Base-by-base conservation (phyloP, 306 rosid species). In the Acacia acuminata region DNA sequence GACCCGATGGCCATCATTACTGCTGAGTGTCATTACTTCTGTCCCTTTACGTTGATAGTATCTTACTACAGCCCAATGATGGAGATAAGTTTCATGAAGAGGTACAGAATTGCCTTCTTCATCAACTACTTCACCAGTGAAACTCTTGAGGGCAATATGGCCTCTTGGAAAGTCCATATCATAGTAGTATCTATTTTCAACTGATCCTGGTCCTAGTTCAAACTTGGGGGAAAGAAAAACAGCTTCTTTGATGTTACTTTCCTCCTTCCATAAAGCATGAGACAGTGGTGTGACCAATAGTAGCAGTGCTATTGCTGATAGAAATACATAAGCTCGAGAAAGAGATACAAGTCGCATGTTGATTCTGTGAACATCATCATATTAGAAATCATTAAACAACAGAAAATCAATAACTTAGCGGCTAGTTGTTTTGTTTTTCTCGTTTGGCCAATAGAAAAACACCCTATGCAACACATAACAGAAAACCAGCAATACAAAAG, bases 51-150 rank as follows among this genome's bases (percentile, higher is more conserved):
- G 77, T 43, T 73, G 74, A 55, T 76, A 24, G 75, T 78, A 91
- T 71, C 84, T 79, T 4, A 0, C 30, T 38, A 92, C 25, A 80
- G 43, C 32, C 97, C 97, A 94, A 32, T 94, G 98, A 16, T 94
- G 98, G 56, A 94, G 87, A 82, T 92, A 94, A 73, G 96, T 88
- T 81, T 94, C 94, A 2, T 89, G 89, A 56, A 94, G 96, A 55
- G 97, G 89, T 20, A 91, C 43, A 36, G 92, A 67, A 15, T 86
- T 85, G 27, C 96, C 93, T 38, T 73, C 58, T 78, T 90, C 92
- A 72, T 94, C 97, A 75, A 94, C 66, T 17, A 91, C 96, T 80
- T 94, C 98, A 22, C 86, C 96, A 47, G 84, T 77, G 73, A 94
- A 88, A 64, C 89, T 74, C 87, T 91, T 94, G 0, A 94, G 22